Evolutionary conservation across 495 filamentous ascomycete species (phyloP).

Genomic region (Hyaloscypha finlandica): DNA sequence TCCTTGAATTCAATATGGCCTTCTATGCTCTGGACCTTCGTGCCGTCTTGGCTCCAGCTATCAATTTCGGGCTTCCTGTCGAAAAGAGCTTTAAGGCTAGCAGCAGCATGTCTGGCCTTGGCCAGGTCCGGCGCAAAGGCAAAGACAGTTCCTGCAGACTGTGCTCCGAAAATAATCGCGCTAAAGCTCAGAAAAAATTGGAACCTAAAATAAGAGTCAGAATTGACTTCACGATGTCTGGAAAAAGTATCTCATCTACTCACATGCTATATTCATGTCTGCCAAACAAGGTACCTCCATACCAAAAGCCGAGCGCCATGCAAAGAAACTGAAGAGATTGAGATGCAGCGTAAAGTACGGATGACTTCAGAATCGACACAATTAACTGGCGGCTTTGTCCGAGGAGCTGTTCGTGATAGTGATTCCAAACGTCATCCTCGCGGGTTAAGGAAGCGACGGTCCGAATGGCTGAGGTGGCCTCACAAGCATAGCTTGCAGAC

Average conservation of each 20-base stretch:
- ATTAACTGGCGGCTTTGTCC: too few relatives aligned
- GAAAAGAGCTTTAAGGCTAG: conserved; percentile 71
- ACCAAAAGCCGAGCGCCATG: too few relatives aligned
- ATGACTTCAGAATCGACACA: too few relatives aligned
- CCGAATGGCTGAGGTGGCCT: conserved; percentile 67
- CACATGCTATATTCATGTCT: too few relatives aligned
- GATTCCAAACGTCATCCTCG: conserved; percentile 49
- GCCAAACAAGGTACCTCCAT: too few relatives aligned
- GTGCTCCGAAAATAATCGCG: conserved; percentile 76
- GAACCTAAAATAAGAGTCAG: too few relatives aligned
- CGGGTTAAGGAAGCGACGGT: conserved; percentile 67
- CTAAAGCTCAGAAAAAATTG: too few relatives aligned
- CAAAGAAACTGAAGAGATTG: too few relatives aligned
- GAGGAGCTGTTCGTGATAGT: conserved; percentile 83
- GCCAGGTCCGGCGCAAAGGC: conserved; percentile 83
- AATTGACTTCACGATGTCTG: too few relatives aligned
- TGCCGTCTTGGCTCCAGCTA: too few relatives aligned
- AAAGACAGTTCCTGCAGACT: conserved; percentile 79
- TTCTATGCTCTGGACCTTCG: conserved; percentile 66
- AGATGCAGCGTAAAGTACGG: too few relatives aligned
- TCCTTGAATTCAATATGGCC: conserved; percentile 37
- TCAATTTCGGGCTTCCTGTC: conserved; percentile 76
- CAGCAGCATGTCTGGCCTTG: conserved; percentile 76
- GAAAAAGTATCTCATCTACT: too few relatives aligned
- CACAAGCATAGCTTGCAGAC: not conserved